Evolutionary conservation across 345 rosid species (phyloP).

Genomic region (Citrus unshiu): DNA sequence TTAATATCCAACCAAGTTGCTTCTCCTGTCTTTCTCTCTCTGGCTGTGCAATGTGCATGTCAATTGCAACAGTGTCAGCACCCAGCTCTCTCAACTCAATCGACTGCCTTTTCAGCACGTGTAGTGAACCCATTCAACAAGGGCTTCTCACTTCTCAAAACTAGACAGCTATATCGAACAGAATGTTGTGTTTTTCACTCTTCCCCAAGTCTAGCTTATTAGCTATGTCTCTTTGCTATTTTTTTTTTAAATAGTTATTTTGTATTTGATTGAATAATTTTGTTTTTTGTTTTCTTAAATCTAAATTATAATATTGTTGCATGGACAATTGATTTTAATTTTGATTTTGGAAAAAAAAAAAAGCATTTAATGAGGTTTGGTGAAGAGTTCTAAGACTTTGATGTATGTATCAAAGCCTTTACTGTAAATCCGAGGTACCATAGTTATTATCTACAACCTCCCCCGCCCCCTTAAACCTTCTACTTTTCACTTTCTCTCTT

Average conservation of each 20-base stretch:
- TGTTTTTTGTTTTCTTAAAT: background rate
- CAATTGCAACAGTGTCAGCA: no score
- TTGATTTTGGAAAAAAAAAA: no score
- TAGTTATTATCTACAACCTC: constrained; percentile 15
- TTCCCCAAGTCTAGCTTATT: background rate
- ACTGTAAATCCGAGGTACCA: constrained; percentile 21
- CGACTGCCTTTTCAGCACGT: background rate
- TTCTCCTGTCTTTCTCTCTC: background rate
- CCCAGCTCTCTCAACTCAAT: no score
- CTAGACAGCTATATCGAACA: background rate
- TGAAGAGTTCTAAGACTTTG: constrained; percentile 25
- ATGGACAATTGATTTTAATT: no score
- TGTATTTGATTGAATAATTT: background rate
- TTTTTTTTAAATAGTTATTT: no score
- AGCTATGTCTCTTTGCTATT: background rate
- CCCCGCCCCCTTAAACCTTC: background rate
- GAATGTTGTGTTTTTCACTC: constrained; percentile 1
- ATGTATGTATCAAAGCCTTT: constrained; percentile 16
- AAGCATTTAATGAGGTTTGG: constrained; percentile 28
- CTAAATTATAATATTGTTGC: no score
- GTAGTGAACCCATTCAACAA: background rate
- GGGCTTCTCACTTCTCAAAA: background rate
- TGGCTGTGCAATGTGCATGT: no score
- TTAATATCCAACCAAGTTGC: background rate
- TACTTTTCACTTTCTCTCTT: background rate